Evolutionary conservation across 306 rosid genomes (phyloP).

Genomic region (Cotoneaster glaucophyllus): DNA sequence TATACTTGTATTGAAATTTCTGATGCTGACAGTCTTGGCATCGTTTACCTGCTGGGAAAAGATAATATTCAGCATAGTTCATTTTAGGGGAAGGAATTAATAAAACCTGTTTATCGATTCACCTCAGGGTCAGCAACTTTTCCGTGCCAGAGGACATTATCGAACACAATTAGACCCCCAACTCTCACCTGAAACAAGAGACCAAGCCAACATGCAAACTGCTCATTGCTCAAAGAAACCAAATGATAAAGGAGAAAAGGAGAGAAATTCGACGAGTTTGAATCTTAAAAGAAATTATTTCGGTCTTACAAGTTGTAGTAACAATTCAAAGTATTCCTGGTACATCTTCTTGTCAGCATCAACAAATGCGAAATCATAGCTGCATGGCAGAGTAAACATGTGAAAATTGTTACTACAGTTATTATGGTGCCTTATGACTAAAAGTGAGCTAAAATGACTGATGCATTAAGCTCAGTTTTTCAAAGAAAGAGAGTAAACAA

Average conservation of each 20-base stretch:
- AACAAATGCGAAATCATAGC: conserved; percentile 89
- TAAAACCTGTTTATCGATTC: conserved; percentile 3
- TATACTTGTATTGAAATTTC: conserved; percentile 54
- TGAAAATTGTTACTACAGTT: conserved; percentile 12
- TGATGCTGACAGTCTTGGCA: conserved; percentile 64
- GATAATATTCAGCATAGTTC: conserved; percentile 7
- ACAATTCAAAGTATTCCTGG: conserved; percentile 63
- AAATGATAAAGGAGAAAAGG: not conserved
- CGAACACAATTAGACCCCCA: conserved; percentile 82
- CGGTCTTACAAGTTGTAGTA: conserved; percentile 67
- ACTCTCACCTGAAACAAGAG: conserved; percentile 60
- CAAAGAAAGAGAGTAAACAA: not conserved
- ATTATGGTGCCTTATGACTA: not conserved
- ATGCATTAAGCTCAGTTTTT: not conserved
- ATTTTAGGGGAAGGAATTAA: conserved; percentile 2
- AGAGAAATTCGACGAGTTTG: not conserved
- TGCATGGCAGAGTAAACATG: conserved; percentile 20
- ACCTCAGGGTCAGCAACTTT: conserved; percentile 87
- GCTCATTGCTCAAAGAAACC: not conserved
- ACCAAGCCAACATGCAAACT: not conserved
- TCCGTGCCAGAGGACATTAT: conserved; percentile 97
- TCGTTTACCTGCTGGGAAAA: conserved; percentile 57
- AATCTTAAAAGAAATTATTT: not conserved
- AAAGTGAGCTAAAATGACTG: not conserved
- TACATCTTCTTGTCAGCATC: conserved; percentile 95